Percentiles rank a stretch among this genome's conserved stretches.
Conservation (phyloP, 768 basidiomycete genomes). For the Lactarius quietus region DNA sequence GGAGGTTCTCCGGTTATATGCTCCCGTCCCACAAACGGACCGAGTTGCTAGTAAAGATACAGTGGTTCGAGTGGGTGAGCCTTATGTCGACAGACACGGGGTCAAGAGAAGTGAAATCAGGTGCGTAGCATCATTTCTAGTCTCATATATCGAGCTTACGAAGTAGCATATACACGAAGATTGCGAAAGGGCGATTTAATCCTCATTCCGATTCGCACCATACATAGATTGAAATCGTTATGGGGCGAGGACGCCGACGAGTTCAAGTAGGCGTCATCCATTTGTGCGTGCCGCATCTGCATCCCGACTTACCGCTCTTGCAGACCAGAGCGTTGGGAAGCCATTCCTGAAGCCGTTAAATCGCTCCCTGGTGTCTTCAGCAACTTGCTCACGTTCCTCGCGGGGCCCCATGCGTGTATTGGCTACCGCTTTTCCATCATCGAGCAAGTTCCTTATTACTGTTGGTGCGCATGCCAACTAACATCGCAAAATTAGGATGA, state of each 20-base stretch:
- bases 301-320: background rate
- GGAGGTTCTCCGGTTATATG: slow-evolving; percentile 20
- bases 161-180: background rate
- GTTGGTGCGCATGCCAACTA: background rate
- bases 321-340: slow-evolving; percentile 28
- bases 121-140: slow-evolving; percentile 7
- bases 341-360: slow-evolving; percentile 14
- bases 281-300: background rate
- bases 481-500: slow-evolving; percentile 22
- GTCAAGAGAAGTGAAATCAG: slow-evolving; percentile 19
- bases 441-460: slow-evolving; percentile 16
- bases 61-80: slow-evolving; percentile 21
- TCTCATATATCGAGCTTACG: background rate
- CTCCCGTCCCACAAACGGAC: slow-evolving; percentile 21
- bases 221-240: slow-evolving; percentile 20
- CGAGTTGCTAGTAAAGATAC: slow-evolving; percentile 23
- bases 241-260: slow-evolving; percentile 29
- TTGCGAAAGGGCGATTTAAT: slow-evolving; percentile 17
- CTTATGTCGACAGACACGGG: slow-evolving; percentile 26
- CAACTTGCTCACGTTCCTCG: slow-evolving; percentile 22
- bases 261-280: slow-evolving; percentile 27
- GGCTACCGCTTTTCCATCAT: slow-evolving; percentile 25
- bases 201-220: slow-evolving; percentile 17
- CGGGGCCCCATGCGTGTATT: slow-evolving; percentile 25
- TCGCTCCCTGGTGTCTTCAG: slow-evolving; percentile 20